Evolutionary conservation across 1,284 basidiomycete species (phyloP), one percentile per base, ranked within the genome.

Genomic region (Leccinum angustisporum): DNA sequence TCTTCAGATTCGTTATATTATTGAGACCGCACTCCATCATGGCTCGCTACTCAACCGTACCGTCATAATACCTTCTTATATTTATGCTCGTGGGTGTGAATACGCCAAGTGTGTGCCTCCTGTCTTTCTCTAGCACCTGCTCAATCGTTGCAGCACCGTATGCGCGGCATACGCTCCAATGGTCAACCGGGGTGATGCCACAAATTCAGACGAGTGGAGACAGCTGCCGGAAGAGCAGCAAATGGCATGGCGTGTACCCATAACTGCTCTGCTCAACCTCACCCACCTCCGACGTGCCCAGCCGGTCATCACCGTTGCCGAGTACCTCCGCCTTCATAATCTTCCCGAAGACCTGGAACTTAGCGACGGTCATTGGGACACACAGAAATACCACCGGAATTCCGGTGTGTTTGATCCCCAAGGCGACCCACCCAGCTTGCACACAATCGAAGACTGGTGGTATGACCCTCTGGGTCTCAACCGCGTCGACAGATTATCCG

Each of bases 251-350:
- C 70, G 70, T 7, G 71, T 80, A 16, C 80, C 80, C 18, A 76
- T 78, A 21, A 68, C 70, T 13, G 50, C 73, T 46, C 81, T 82
- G 79, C 64, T 83, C 59, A 78, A 83, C 66, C 60, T 83, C 43
- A 76, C 80, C 9, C 76, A 77, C 58, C 72, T 82, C 10, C 79
- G 80, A 18, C 61, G 63, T 46, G 68, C 66, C 10, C 72, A 82
- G 34, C 68, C 78, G 10, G 77, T 82, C 56, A 63, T 83, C 61
- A 75, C 77, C 9, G 66, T 78, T 21, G 71, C 75, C 11, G 80
- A 81, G 38, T 81, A 79, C 61, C 75, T 82, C 58, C 75, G 75
- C 25, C 69, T 82, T n/a, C 79, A 83, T 59, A 67, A 67, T 54
- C 72, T 77, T 59, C 57, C 74, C 6, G 67, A 72, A 25, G 65